Conservation (phyloP, 2,329 filamentous ascomycete species). For the Nemania bipapillata region DNA sequence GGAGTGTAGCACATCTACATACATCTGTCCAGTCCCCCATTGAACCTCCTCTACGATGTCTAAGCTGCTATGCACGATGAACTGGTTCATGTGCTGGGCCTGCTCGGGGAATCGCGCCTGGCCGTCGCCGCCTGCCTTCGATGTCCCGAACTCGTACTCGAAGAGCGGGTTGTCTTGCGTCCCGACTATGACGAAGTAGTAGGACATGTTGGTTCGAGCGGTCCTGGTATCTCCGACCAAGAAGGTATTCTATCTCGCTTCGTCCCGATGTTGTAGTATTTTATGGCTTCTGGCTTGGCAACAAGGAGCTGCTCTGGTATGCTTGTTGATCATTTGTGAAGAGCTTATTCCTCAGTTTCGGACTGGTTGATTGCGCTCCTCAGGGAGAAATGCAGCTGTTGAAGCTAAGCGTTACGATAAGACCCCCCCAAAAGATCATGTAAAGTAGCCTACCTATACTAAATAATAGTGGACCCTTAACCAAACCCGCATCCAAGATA, state of each 20-base stretch:
- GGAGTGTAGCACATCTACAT: constrained; percentile 39
- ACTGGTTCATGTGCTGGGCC: constrained; percentile 93
- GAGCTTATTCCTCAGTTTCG: background rate
- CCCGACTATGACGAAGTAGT: constrained; percentile 97
- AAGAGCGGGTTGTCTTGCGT: constrained; percentile 96
- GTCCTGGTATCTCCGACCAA: background rate
- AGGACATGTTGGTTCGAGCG: constrained; percentile 77
- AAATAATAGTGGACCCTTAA: constrained; percentile 12
- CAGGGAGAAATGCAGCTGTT: background rate
- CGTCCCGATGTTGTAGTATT: background rate
- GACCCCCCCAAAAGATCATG: too few species aligned
- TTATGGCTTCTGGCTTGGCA: background rate
- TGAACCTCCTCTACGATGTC: constrained; percentile 97
- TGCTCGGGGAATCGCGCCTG: constrained; percentile 87
- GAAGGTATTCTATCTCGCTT: background rate
- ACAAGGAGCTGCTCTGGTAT: constrained; percentile 11
- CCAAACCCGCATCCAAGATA: background rate
- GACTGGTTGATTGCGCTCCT: constrained; percentile 1
- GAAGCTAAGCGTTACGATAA: background rate
- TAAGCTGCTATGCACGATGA: constrained; percentile 91
- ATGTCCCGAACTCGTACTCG: constrained; percentile 96
- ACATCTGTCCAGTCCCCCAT: constrained; percentile 89
- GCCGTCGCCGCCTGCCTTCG: constrained; percentile 94
- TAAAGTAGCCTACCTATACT: background rate
- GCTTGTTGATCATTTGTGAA: constrained; percentile 45